These are phyloP conservation scores for Croton laevigatus DNA, from an alignment of 441 rosid genomes.

Conservation along the genomic window DNA sequence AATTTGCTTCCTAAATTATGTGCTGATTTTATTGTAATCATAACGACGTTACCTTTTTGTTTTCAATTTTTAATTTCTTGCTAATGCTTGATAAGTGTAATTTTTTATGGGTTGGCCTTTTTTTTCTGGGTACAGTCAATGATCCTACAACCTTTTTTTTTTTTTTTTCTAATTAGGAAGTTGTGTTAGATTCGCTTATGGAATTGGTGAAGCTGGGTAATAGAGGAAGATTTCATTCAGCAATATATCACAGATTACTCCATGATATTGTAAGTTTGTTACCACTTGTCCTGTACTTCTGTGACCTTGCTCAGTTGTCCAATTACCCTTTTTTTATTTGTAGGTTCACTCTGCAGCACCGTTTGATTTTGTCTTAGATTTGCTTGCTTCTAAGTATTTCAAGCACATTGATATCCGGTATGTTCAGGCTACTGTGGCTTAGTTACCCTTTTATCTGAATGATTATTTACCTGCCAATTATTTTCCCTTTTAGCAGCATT, in stretches of 20 bases:
- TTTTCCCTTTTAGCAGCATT: too few species aligned
- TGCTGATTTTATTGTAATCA: too few species aligned
- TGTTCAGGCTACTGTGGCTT: neutral
- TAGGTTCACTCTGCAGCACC: slow-evolving; percentile 54
- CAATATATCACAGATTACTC: slow-evolving; percentile 65
- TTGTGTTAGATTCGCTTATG: slow-evolving; percentile 77
- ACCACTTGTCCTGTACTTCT: neutral
- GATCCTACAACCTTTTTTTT: neutral
- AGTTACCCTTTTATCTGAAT: neutral
- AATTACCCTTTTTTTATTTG: slow-evolving; percentile 9
- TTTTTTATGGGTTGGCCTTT: neutral
- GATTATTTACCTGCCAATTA: too few species aligned
- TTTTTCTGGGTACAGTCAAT: neutral
- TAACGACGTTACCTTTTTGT: neutral
- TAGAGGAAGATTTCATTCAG: slow-evolving; percentile 65
- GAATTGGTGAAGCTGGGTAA: slow-evolving; percentile 77
- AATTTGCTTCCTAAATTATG: too few species aligned
- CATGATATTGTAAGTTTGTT: slow-evolving; percentile 53
- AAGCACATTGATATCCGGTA: slow-evolving; percentile 81
- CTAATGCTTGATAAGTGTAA: too few species aligned
- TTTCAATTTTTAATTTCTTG: neutral
- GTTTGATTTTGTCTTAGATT: slow-evolving; percentile 40
- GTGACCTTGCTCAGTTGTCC: neutral
- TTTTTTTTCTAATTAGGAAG: slow-evolving; percentile 44
- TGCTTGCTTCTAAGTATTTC: slow-evolving; percentile 69